phyloP scores from a whole-genome alignment of 768 basidiomycete species.

The Trametes villosa region DNA sequence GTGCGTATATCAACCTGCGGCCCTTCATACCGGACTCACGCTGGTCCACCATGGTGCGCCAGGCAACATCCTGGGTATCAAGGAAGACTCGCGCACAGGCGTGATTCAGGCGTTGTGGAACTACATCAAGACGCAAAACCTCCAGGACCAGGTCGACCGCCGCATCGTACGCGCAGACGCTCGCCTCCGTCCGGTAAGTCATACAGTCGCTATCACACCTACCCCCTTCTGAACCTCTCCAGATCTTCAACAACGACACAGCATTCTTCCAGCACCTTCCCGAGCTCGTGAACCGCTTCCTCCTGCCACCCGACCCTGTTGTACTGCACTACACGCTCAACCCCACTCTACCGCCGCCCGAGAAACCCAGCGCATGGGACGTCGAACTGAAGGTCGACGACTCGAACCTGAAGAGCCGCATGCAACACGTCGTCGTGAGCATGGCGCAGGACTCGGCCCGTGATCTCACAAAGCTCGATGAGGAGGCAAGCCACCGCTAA shows the following conservation, averaged over 20 bases:
- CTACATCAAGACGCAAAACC: slow-evolving; percentile 82
- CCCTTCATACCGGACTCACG: neutral
- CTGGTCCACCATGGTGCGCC: neutral
- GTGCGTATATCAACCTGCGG: slow-evolving; percentile 39
- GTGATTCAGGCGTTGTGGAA: slow-evolving; percentile 88
- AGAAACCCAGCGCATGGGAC: slow-evolving; percentile 73
- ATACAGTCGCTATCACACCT: neutral
- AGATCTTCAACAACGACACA: slow-evolving; percentile 76
- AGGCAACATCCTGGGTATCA: slow-evolving; percentile 74
- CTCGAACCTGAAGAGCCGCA: slow-evolving; percentile 67
- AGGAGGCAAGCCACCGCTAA: slow-evolving; percentile 63
- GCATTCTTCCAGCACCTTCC: slow-evolving; percentile 82
- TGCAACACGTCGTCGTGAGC: slow-evolving; percentile 67
- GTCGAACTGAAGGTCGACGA: slow-evolving; percentile 91
- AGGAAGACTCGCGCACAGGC: slow-evolving; percentile 83
- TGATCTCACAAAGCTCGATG: slow-evolving; percentile 75
- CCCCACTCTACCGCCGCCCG: slow-evolving; percentile 63
- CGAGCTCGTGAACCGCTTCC: slow-evolving; percentile 80
- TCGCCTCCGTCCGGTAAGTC: slow-evolving; percentile 60
- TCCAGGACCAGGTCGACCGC: slow-evolving; percentile 84
- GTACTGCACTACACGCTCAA: slow-evolving; percentile 78
- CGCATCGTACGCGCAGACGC: slow-evolving; percentile 73
- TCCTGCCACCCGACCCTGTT: slow-evolving; percentile 79
- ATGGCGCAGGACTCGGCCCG: slow-evolving; percentile 73
- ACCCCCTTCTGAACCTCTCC: slow-evolving; percentile 31